These are phyloP conservation scores for Diaporthe sp. DNA, from an alignment of 2,329 filamentous ascomycete species.

Conservation along the genomic window DNA sequence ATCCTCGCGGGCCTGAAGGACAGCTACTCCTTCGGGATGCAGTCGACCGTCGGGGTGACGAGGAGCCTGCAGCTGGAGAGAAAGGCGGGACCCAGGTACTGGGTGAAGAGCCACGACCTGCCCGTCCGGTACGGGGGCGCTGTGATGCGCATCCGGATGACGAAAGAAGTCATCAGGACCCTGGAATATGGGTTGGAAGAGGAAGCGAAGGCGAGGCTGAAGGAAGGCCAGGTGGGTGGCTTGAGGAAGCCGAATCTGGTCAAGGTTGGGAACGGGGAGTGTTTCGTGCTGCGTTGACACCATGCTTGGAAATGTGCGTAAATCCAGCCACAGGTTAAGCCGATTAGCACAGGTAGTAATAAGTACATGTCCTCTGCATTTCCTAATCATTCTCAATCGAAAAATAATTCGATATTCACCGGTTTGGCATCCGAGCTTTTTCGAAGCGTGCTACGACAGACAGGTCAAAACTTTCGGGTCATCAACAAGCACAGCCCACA, in stretches of 20 bases:
- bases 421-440: no score
- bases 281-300: slow-evolving; percentile 25
- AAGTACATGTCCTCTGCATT: no score
- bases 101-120: slow-evolving; percentile 34
- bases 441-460: no score
- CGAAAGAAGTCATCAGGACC: not conserved
- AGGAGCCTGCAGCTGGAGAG: slow-evolving; percentile 38
- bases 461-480: no score
- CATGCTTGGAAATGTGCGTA: not conserved
- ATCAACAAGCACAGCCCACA: no score
- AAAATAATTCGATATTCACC: no score
- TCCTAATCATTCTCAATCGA: no score
- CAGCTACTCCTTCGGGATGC: slow-evolving; percentile 1
- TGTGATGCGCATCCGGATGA: slow-evolving; percentile 17
- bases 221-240: not conserved
- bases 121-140: slow-evolving; percentile 28
- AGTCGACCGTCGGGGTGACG: slow-evolving; percentile 7
- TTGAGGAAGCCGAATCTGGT: slow-evolving; percentile 31
- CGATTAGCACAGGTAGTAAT: no score
- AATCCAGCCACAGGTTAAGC: not conserved
- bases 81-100: slow-evolving; percentile 36
- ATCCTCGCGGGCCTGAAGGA: slow-evolving; percentile 43
- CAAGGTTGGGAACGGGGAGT: slow-evolving; percentile 33
- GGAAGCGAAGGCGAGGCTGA: not conserved
- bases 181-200: slow-evolving; percentile 14